Conservation (phyloP, 495 filamentous ascomycete species). For the Aspergillus homomorphus region DNA sequence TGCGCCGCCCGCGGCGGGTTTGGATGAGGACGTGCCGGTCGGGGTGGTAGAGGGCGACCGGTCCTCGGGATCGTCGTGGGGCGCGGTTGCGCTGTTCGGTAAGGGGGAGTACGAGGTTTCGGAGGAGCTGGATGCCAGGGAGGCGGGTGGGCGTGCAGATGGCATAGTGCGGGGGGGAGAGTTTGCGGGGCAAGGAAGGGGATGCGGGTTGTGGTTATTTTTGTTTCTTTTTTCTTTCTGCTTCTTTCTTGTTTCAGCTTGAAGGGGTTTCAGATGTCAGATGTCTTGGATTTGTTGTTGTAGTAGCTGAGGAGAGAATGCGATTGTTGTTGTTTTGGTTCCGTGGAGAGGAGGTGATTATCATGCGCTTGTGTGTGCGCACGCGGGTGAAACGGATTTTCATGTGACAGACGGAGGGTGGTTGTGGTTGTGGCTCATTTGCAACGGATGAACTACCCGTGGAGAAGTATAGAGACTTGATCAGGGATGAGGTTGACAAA, state of each 20-base stretch:
- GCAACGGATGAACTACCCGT: background rate
- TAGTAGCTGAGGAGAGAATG: background rate
- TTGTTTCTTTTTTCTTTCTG: background rate
- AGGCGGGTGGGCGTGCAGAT: slow-evolving; percentile 22
- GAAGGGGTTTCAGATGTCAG: background rate
- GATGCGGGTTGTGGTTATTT: background rate
- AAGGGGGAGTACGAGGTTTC: slow-evolving; percentile 26
- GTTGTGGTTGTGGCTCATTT: background rate
- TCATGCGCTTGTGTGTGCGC: slow-evolving; percentile 6
- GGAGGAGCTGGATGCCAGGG: slow-evolving; percentile 24
- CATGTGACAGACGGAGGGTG: slow-evolving; percentile 9
- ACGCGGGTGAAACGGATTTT: slow-evolving; percentile 7
- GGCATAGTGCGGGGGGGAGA: no score
- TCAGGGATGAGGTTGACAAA: no score
- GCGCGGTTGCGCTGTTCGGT: slow-evolving; percentile 18
- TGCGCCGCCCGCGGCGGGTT: slow-evolving; percentile 41
- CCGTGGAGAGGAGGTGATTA: background rate
- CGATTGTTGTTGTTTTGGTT: background rate
- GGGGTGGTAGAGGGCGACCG: slow-evolving; percentile 52
- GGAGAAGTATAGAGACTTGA: background rate
- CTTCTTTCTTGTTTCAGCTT: background rate
- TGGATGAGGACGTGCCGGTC: slow-evolving; percentile 51
- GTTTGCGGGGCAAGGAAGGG: background rate
- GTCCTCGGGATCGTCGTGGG: slow-evolving; percentile 35
- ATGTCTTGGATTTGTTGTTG: background rate